Percentiles rank a stretch among this genome's conserved stretches.
phyloP scores from a whole-genome alignment of 495 filamentous ascomycete species.

The Neurospora sp. region DNA sequence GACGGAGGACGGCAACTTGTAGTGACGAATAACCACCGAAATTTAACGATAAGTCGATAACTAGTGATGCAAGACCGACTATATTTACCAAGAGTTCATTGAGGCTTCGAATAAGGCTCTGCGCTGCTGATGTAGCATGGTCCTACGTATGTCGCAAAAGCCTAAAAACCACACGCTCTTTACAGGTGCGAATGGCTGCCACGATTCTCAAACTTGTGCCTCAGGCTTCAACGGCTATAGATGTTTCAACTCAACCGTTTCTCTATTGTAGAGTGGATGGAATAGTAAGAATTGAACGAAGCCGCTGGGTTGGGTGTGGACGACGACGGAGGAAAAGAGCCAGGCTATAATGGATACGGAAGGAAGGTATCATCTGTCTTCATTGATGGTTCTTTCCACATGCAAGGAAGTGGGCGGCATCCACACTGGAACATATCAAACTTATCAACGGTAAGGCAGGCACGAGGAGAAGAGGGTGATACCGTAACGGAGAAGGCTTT shows the following conservation, averaged over 20 bases:
- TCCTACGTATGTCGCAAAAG: neutral
- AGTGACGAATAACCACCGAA: neutral
- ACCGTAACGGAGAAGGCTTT: too few relatives aligned
- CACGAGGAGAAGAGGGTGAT: too few relatives aligned
- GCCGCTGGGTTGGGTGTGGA: neutral
- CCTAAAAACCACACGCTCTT: neutral
- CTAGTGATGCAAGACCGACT: neutral
- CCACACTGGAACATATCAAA: too few relatives aligned
- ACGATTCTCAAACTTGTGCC: neutral
- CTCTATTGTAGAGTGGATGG: too few relatives aligned
- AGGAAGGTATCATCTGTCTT: neutral
- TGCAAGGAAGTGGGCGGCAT: neutral
- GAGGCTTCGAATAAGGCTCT: neutral
- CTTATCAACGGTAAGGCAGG: too few relatives aligned
- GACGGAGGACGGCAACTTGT: neutral
- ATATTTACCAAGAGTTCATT: neutral
- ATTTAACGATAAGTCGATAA: neutral
- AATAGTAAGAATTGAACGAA: neutral
- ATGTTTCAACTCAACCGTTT: neutral
- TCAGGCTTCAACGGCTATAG: neutral
- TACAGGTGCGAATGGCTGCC: neutral
- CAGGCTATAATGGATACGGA: neutral
- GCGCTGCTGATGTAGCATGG: neutral
- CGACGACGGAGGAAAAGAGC: neutral
- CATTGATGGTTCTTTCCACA: neutral